Evolutionary conservation across 345 rosid genomes (phyloP).

Genomic region (Euphorbia tirucalli): DNA sequence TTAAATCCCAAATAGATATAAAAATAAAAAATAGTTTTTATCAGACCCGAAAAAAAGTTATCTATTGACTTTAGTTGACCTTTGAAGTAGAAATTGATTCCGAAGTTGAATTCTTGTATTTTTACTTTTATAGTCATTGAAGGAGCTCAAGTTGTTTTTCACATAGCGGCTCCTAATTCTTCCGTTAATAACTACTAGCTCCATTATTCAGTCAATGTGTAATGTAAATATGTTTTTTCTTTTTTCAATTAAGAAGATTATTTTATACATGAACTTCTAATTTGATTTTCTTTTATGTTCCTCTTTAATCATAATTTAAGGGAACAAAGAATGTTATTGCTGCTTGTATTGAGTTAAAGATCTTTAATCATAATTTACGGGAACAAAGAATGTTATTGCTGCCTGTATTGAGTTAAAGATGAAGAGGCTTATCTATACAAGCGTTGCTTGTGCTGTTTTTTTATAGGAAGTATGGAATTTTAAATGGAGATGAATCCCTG

Average conservation of each 20-base stretch:
- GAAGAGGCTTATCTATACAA: slow-evolving; percentile 86
- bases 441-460: slow-evolving; percentile 92
- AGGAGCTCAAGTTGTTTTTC: slow-evolving; percentile 86
- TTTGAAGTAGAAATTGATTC: background rate
- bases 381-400: slow-evolving; percentile 79
- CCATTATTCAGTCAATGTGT: slow-evolving; percentile 89
- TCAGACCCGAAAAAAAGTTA: too few relatives aligned
- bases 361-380: slow-evolving; percentile 30
- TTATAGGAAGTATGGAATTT: slow-evolving; percentile 66
- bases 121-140: slow-evolving; percentile 45
- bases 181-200: slow-evolving; percentile 72
- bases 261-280: background rate
- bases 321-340: too few relatives aligned
- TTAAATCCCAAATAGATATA: too few relatives aligned
- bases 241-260: background rate
- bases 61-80: background rate
- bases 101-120: background rate
- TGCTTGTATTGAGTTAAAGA: too few relatives aligned
- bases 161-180: slow-evolving; percentile 98
- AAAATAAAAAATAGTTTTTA: too few relatives aligned
- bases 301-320: too few relatives aligned
- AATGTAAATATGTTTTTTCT: slow-evolving; percentile 41
- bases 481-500: slow-evolving; percentile 66
- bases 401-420: slow-evolving; percentile 73
- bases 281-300: background rate